Evolutionary conservation across 805 yeast species (phyloP).

Genomic region (Lipomyces yamanashiensis): DNA sequence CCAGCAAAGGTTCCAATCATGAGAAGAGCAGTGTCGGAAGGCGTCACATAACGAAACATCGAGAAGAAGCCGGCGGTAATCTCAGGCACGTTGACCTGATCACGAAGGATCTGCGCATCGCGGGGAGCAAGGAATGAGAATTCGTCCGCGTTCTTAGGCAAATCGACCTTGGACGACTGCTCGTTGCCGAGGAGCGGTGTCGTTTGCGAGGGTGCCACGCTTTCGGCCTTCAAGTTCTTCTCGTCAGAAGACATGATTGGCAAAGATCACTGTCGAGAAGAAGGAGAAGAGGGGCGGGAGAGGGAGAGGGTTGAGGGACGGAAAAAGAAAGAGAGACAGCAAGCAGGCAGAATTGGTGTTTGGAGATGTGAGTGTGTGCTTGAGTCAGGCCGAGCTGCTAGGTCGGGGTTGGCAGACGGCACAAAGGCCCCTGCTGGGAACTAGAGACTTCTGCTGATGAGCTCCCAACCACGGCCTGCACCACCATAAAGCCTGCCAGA

Average conservation of each 20-base stretch:
- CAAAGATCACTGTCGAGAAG: not conserved
- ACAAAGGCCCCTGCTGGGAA: constrained; percentile 15
- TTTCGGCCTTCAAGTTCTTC: constrained; percentile 4
- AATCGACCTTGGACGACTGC: constrained; percentile 15
- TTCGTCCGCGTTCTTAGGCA: constrained; percentile 37
- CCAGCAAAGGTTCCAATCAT: constrained; percentile 44
- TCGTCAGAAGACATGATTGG: constrained; percentile 6
- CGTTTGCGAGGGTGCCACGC: constrained; percentile 24
- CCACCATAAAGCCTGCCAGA: too few relatives aligned
- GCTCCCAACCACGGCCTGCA: too few relatives aligned
- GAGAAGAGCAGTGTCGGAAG: constrained; percentile 28
- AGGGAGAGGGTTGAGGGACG: constrained; percentile 3
- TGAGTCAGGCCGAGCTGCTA: not conserved
- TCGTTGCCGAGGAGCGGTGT: constrained; percentile 25
- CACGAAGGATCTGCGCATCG: constrained; percentile 45
- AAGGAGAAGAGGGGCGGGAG: not conserved
- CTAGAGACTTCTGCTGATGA: too few relatives aligned
- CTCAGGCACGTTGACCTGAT: constrained; percentile 42
- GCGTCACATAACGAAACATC: constrained; percentile 47
- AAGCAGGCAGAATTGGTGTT: not conserved
- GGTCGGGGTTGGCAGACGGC: constrained; percentile 7
- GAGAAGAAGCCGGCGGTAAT: constrained; percentile 41
- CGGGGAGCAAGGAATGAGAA: constrained; percentile 40
- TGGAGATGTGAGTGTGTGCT: not conserved
- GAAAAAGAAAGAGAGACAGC: not conserved